A percentile compares a stretch with the other conserved stretches of the same genome.
Evolutionary conservation across 257 asterid species (phyloP).

Genomic region (Asclepias syriaca): DNA sequence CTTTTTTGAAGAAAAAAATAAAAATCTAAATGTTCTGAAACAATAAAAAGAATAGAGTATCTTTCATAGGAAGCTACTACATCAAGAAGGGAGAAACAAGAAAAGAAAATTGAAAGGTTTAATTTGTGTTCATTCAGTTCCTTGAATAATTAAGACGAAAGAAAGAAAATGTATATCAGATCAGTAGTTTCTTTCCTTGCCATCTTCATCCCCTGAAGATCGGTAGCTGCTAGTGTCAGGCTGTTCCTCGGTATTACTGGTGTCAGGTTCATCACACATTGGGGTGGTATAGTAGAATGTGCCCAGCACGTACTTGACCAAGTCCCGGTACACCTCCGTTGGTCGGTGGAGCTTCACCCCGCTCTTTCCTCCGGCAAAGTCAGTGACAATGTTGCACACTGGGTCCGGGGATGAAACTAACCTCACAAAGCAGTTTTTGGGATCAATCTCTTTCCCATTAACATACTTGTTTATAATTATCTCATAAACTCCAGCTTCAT

Average conservation of each 20-base stretch:
- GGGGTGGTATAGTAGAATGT: slow-evolving; percentile 83
- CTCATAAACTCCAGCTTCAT: slow-evolving; percentile 53
- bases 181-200: slow-evolving; percentile 30
- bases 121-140: background rate
- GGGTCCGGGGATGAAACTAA: slow-evolving; percentile 81
- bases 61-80: no score
- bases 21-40: no score
- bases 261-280: slow-evolving; percentile 86
- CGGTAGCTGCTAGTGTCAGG: background rate
- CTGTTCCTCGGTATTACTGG: slow-evolving; percentile 15
- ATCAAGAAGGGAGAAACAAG: no score
- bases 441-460: slow-evolving; percentile 44
- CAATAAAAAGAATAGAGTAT: no score
- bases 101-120: no score
- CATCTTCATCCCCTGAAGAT: slow-evolving; percentile 15
- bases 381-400: slow-evolving; percentile 68
- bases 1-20: no score
- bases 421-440: slow-evolving; percentile 62
- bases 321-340: slow-evolving; percentile 50
- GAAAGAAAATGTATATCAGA: background rate
- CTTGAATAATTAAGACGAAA: background rate
- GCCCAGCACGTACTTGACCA: slow-evolving; percentile 48
- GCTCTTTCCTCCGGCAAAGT: slow-evolving; percentile 70
- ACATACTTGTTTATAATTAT: slow-evolving; percentile 32
- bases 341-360: slow-evolving; percentile 72